Base-by-base conservation (phyloP, 768 basidiomycete species). In the Lentinula detonsa region DNA sequence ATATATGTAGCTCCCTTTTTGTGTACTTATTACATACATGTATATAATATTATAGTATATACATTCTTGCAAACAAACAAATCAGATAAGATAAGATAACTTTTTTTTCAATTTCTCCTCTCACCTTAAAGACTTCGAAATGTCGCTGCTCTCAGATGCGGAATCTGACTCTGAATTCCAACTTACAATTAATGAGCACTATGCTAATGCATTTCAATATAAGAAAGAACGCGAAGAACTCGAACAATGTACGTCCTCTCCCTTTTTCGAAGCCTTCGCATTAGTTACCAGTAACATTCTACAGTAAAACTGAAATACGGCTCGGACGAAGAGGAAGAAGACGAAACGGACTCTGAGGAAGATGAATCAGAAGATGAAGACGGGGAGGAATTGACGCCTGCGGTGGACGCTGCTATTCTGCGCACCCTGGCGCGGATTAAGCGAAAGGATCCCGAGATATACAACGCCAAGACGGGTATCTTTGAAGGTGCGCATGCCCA, bases 311-410 rank as follows among this genome's bases (percentile, higher is more conserved):
- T 89, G 58, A 92, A 94, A 73, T 93, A 95, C 71, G 90, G 91
- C 21, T 90, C 89, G 0, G 88, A 91, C 68, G 75, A 74, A 42
- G 85, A 86, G 39, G 80, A 76, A 1, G 78, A 78, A 16, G 85
- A 81, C 2, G 78, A 80, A 7, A 78, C 79, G 6, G 88, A 90
- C 68, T 90, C 87, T 0, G 90, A 93, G 69, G 82, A 83, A 33
- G 87, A 84, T 46, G 91, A 93, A 67, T 85, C 85, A 1, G 95
- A 98, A 69, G 95, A 98, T 70, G 91, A 95, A 68, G 91, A 96
- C 61, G 97, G 95, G 13, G 93, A 93, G 66, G 92, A 98, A 70
- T 83, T 98, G 55, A 98, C 95, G 0, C 94, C 95, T 4, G 88
- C 87, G 0, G 85, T 98, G 54, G 96, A 98, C 67, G 97, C 87